These are phyloP conservation scores for Claviceps sorghi DNA, from an alignment of 2,329 filamentous ascomycete genomes.

Conservation along the genomic window DNA sequence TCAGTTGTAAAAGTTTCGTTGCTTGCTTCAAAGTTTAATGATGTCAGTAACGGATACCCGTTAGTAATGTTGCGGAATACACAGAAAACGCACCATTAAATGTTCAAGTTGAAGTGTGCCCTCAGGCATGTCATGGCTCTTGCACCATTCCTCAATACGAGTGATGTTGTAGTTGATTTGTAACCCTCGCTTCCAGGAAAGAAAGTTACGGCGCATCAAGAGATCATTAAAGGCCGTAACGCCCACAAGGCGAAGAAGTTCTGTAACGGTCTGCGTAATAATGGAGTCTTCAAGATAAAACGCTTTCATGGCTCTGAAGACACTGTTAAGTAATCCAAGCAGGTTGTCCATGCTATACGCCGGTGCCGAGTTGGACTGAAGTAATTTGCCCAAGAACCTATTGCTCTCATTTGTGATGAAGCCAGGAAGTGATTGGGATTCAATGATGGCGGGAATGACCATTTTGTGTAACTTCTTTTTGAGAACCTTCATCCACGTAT, in stretches of 20 bases:
- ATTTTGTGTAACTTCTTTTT: conserved; percentile 99
- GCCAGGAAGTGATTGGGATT: conserved; percentile 92
- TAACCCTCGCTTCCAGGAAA: conserved; percentile 96
- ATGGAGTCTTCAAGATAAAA: conserved; percentile 96
- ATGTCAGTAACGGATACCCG: conserved; percentile 23
- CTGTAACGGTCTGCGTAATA: conserved; percentile 87
- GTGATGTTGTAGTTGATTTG: conserved; percentile 99
- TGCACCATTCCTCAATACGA: conserved; percentile 98
- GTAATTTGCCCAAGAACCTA: conserved; percentile 90
- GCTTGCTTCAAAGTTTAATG: conserved; percentile 44
- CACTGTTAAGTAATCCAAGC: conserved; percentile 86
- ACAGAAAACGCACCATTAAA: conserved; percentile 55
- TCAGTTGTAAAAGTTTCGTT: conserved; percentile 92
- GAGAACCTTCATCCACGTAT: conserved; percentile 99
- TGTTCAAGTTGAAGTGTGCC: conserved; percentile 95
- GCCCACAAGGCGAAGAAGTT: conserved; percentile 81
- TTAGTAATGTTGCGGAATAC: conserved; percentile 13
- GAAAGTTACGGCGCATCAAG: conserved; percentile 93
- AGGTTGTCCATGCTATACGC: conserved; percentile 99
- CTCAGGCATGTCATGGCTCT: conserved; percentile 98
- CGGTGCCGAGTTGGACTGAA: conserved; percentile 77
- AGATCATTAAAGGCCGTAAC: conserved; percentile 98
- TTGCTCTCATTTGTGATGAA: conserved; percentile 99
- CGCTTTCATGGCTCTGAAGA: conserved; percentile 97
- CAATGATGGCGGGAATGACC: conserved; percentile 98